These are phyloP conservation scores for Chrysoporthe puriensis DNA, from an alignment of 2,329 filamentous ascomycete genomes.

Conservation along the genomic window DNA sequence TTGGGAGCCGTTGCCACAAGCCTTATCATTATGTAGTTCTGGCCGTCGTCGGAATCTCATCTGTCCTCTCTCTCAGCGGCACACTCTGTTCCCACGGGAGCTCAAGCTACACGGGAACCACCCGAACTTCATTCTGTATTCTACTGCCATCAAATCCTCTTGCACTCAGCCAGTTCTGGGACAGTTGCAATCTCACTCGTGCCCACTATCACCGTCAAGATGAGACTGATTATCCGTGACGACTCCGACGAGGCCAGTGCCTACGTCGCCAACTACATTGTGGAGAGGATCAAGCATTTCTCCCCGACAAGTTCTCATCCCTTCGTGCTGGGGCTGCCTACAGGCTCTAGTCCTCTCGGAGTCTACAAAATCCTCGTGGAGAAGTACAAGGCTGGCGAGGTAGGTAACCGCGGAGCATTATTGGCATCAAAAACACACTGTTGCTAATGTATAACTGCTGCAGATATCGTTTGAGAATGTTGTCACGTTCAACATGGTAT, in stretches of 20 bases:
- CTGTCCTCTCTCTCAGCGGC: not conserved
- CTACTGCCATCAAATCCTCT: constrained; percentile 2
- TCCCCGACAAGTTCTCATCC: constrained; percentile 64
- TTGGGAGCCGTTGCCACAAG: constrained; percentile 14
- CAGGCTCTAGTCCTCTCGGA: constrained; percentile 70
- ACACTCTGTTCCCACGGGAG: not conserved
- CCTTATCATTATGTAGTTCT: constrained; percentile 21
- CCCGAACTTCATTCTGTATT: not conserved
- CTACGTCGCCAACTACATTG: constrained; percentile 74
- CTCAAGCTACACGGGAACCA: not conserved
- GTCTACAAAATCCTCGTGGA: constrained; percentile 72
- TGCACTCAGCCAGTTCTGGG: not conserved
- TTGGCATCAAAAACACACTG: not conserved
- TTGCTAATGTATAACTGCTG: constrained; percentile 3
- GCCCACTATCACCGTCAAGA: constrained; percentile 39
- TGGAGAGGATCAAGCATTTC: constrained; percentile 72
- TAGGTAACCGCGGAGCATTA: constrained; percentile 27
- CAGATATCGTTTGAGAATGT: constrained; percentile 61
- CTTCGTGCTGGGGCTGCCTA: constrained; percentile 75
- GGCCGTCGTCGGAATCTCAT: not conserved
- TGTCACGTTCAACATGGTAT: constrained; percentile 64
- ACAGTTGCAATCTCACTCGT: not conserved
- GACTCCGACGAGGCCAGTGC: constrained; percentile 63
- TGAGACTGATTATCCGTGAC: constrained; percentile 76
- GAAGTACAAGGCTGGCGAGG: constrained; percentile 60